Evolutionary conservation across 192 early-diverging fungal genomes (phyloP).

Genomic region (Podochytrium sp.): DNA sequence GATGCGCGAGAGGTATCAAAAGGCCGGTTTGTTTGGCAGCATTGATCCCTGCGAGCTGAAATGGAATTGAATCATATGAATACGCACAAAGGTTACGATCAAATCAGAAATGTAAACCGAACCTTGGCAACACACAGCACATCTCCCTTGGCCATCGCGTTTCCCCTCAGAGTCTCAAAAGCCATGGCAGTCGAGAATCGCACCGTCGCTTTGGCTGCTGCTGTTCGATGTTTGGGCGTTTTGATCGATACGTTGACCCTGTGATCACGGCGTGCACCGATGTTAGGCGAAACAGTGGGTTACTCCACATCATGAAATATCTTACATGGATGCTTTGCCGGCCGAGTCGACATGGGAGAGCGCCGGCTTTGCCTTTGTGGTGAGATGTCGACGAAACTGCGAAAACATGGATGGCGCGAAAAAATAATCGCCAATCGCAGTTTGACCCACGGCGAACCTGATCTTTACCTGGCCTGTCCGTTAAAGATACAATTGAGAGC

Average conservation of each 20-base stretch:
- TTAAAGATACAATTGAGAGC: no score
- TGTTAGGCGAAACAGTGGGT: no score
- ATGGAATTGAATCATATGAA: neutral
- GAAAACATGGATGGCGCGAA: no score
- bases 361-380: no score
- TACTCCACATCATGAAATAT: no score
- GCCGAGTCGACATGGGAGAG: no score
- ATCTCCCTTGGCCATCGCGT: constrained; percentile 84
- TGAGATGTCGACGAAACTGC: no score
- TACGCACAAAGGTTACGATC: neutral
- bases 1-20: constrained; percentile 90
- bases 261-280: no score
- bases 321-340: no score
- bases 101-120: neutral
- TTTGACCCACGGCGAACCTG: no score
- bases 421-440: no score
- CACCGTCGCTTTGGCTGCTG: constrained; percentile 74
- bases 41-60: constrained; percentile 80
- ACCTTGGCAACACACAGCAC: constrained; percentile 80
- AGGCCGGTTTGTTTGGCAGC: constrained; percentile 84
- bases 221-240: constrained; percentile 67
- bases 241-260: constrained; percentile 82
- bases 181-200: constrained; percentile 65
- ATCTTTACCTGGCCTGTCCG: no score
- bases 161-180: constrained; percentile 64